These are phyloP conservation scores for Klebsormidium nitens DNA, from an alignment of 139 green algal genomes.

Conservation along the genomic window DNA sequence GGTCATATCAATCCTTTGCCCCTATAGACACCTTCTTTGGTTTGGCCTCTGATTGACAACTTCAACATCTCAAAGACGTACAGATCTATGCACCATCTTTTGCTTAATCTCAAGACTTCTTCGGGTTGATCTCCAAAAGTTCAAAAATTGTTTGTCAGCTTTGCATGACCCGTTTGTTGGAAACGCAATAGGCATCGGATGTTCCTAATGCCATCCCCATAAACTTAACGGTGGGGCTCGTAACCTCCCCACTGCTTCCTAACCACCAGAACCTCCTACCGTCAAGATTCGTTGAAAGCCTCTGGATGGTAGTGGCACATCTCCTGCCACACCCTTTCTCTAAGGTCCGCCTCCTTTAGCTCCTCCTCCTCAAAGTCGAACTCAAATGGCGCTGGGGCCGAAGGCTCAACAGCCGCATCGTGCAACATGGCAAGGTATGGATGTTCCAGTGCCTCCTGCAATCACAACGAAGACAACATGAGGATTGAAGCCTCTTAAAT, in stretches of 20 bases:
- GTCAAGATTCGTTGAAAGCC: background rate
- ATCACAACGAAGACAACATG: no score
- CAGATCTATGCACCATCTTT: no score
- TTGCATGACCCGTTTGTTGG: no score
- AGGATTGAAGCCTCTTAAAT: no score
- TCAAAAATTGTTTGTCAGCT: no score
- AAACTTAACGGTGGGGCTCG: background rate
- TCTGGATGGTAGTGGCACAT: conserved; percentile 46
- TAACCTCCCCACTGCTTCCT: background rate
- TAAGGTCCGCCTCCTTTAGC: conserved; percentile 38
- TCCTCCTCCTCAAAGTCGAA: conserved; percentile 54
- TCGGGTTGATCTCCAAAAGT: no score
- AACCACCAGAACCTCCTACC: background rate
- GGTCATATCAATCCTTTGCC: no score
- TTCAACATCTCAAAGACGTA: no score
- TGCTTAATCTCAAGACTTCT: no score
- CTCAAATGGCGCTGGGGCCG: conserved; percentile 35
- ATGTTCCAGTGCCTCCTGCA: conserved; percentile 53
- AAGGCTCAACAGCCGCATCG: conserved; percentile 50
- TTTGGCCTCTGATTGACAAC: no score
- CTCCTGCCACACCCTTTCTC: conserved; percentile 41
- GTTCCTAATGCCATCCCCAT: background rate
- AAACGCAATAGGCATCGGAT: no score
- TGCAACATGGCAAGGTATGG: conserved; percentile 55
- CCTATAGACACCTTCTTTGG: no score